phyloP scores from a whole-genome alignment of 2,329 filamentous ascomycete species.

The Colletotrichum sp. region DNA sequence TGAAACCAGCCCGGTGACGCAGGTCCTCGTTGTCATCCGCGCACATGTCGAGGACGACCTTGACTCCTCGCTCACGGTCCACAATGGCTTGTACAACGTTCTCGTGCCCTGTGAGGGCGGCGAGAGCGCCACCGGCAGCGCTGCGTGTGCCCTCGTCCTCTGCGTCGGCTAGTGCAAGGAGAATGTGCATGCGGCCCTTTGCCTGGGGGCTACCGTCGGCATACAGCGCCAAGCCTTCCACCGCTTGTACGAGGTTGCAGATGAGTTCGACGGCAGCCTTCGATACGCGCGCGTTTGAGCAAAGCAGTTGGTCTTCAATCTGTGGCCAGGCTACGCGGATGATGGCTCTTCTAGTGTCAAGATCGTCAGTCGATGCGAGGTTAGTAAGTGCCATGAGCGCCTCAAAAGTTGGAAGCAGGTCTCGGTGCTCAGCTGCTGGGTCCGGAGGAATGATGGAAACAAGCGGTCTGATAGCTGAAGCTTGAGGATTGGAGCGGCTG shows the following conservation, averaged over 20 bases:
- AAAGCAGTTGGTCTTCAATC: conserved; percentile 84
- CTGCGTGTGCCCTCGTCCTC: conserved; percentile 80
- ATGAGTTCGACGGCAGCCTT: conserved; percentile 87
- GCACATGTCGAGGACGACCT: conserved; percentile 82
- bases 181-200: conserved; percentile 76
- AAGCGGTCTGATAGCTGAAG: conserved; percentile 83
- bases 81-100: conserved; percentile 74
- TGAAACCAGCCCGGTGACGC: conserved; percentile 75
- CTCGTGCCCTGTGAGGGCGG: conserved; percentile 81
- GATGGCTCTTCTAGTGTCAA: conserved; percentile 69
- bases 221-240: conserved; percentile 71
- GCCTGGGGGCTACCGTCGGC: conserved; percentile 71
- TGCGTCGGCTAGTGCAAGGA: conserved; percentile 86
- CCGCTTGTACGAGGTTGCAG: conserved; percentile 83
- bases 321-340: conserved; percentile 75
- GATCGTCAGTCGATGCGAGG: conserved; percentile 79
- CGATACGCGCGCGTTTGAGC: conserved; percentile 75
- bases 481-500: conserved; percentile 73
- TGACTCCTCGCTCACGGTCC: conserved; percentile 72
- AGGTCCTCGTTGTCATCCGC: conserved; percentile 73
- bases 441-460: conserved; percentile 74
- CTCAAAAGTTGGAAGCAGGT: conserved; percentile 90
- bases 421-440: conserved; percentile 65
- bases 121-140: conserved; percentile 87
- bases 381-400: conserved; percentile 92